Base-by-base conservation (phyloP, 2,329 filamentous ascomycete species). In the Boeremia exigua region DNA sequence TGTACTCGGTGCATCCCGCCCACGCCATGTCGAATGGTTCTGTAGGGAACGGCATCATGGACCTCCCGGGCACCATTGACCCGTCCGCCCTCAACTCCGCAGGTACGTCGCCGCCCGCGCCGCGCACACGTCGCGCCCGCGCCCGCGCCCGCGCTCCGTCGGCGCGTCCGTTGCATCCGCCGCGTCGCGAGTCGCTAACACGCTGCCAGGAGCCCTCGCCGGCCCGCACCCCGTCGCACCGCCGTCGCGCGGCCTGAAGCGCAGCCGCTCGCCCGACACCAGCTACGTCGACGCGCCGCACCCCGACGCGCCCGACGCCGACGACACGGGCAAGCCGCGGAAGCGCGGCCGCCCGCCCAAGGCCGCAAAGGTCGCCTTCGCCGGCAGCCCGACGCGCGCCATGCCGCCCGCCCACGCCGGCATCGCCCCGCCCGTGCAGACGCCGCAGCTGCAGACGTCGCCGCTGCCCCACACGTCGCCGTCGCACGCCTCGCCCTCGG, bases 401-500 rank as follows among this genome's bases (percentile, higher is more conserved):
- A 77, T 81, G 60, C 79, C 78, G 46, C 78, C 79, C 38, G 75
- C 71, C 49, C 79, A 85, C 60, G 82, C 85, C 32, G 84, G 82
- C 55, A 80, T 60, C n/a, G 73, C 77, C 45, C 77, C 78, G 34
- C 76, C 78, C 38, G 77, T 81, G 48, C 80, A 82, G 72, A 86
- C 74, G 70, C 87, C 79, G 54, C 84, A 75, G 77, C 80, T 78
- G 77, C 86, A 74, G 62, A 77, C 76, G n/a, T 75, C 81, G 58
- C 66, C 76, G 37, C 72, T 82, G 36, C 78, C 81, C 34, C 80
- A 82, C 53, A 69, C 71, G 8, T 85, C 84, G 17, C 84, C 85
- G 12, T 77, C 79, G 17, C 91, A 86, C 59, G 75, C 80, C 15
- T 87, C 86, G 12, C 84, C 92, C 14, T 87, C 90, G 19, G 47